These are phyloP conservation scores for Laburnicola sp. DNA, from an alignment of 2,329 filamentous ascomycete genomes.

Conservation along the genomic window DNA sequence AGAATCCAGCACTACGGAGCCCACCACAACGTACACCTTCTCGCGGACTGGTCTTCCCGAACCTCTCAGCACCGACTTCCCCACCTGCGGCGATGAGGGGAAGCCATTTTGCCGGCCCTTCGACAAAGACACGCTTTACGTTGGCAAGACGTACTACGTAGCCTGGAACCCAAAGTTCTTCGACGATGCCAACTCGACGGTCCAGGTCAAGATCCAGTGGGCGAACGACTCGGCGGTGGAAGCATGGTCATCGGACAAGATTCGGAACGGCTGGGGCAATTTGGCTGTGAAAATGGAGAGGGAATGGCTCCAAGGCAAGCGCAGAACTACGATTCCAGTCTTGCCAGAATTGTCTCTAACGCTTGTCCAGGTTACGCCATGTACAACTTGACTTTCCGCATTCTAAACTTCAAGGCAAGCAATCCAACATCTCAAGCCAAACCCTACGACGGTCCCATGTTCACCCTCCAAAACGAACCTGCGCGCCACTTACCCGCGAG, in stretches of 20 bases:
- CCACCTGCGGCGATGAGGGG: slow-evolving; percentile 29
- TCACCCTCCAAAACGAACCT: slow-evolving; percentile 42
- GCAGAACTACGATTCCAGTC: not conserved
- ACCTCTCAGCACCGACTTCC: slow-evolving; percentile 31
- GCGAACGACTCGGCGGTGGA: slow-evolving; percentile 37
- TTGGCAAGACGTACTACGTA: slow-evolving; percentile 45
- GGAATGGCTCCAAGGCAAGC: slow-evolving; percentile 46
- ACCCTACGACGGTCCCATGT: slow-evolving; percentile 40
- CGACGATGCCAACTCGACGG: slow-evolving; percentile 24
- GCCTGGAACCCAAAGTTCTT: slow-evolving; percentile 33
- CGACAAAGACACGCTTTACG: slow-evolving; percentile 39
- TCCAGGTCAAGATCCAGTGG: slow-evolving; percentile 39
- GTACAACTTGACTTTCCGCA: slow-evolving; percentile 46
- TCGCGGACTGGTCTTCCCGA: slow-evolving; percentile 11
- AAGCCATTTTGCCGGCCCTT: slow-evolving; percentile 44
- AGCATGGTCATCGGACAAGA: slow-evolving; percentile 44
- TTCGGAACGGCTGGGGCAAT: slow-evolving; percentile 46
- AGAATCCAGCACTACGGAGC: slow-evolving; percentile 1
- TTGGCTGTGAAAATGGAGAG: slow-evolving; percentile 45
- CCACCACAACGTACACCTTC: slow-evolving; percentile 15
- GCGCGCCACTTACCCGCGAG: slow-evolving; percentile 41
- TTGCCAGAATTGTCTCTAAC: not conserved
- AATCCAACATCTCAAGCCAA: slow-evolving; percentile 27
- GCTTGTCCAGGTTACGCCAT: slow-evolving; percentile 20
- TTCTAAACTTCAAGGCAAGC: slow-evolving; percentile 31